Percentiles rank a stretch among this genome's conserved stretches.
These are phyloP conservation scores for Linum trigynum DNA, from an alignment of 345 rosid genomes.

Conservation along the genomic window DNA sequence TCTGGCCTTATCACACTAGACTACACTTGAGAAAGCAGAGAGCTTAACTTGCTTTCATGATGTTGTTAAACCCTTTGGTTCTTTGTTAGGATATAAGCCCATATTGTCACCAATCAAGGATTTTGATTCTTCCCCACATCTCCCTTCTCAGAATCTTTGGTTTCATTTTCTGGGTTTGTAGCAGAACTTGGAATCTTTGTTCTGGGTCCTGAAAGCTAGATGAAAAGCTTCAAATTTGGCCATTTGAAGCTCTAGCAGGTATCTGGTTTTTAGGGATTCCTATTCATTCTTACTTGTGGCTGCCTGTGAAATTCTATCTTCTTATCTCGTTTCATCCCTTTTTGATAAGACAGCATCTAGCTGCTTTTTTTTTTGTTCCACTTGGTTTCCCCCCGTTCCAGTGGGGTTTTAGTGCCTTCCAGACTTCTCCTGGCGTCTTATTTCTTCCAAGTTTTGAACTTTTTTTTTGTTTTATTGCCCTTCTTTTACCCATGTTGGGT, in stretches of 20 bases:
- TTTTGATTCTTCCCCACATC: background rate
- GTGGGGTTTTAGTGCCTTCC: background rate
- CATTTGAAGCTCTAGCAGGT: constrained; percentile 25
- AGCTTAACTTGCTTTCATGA: no score
- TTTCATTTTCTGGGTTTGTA: constrained; percentile 7
- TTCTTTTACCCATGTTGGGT: constrained; percentile 23
- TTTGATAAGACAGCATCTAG: constrained; percentile 35
- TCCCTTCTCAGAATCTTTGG: constrained; percentile 23
- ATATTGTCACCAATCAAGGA: background rate
- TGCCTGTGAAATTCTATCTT: constrained; percentile 7
- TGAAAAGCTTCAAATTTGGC: constrained; percentile 18
- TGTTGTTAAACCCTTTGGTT: no score
- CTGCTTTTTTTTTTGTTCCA: constrained; percentile 13
- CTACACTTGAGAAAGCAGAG: background rate
- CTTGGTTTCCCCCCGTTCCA: constrained; percentile 11
- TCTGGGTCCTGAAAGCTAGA: constrained; percentile 28
- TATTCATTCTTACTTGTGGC: constrained; percentile 23
- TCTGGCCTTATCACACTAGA: constrained; percentile 8
- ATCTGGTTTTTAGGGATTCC: constrained; percentile 22
- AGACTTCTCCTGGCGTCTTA: background rate
- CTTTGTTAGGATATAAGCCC: background rate
- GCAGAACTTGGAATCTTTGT: constrained; percentile 26
- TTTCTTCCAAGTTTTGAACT: constrained; percentile 20
- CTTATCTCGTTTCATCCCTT: constrained; percentile 20
- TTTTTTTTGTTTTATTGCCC: constrained; percentile 17